Evolutionary conservation across 192 early-diverging fungal genomes (phyloP), one percentile per base, ranked within the genome.

Genomic region (Coemansia sp.): DNA sequence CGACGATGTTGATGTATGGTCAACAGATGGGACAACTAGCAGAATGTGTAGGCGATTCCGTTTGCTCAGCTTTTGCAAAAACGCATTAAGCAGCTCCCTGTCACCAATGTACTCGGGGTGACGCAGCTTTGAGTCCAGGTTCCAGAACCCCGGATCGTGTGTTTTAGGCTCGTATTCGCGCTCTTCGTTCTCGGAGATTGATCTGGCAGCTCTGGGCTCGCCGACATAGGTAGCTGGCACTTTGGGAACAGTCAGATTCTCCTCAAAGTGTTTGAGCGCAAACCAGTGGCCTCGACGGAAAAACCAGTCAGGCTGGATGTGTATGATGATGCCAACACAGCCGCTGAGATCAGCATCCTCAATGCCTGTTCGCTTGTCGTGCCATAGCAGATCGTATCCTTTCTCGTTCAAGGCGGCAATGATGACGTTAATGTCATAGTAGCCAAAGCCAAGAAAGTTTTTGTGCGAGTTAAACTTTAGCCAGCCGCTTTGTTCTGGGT

Each of bases 341-440:
- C 37, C 48, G 27, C 53, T 56, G 43, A 75, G 62, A 45, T 70
- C 71, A n/a, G 59, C 74, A 23, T 55, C 59, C 14, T 66, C 67
- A 41, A 74, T 68, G 27, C 60, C 57, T 8, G 58, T 61, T 14
- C 74, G 64, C 57, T 66, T 69, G 65, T 82, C 69, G 51, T 77
- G 71, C 81, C 81, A 83, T 24, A 62, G 11, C 5, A 83, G 48
- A 47, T 71, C 72, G 66, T 60, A 71, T 0, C 66, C 66, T 24
- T 72, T 65, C 53, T 74, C 67, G 35, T 72, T 65, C 25, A 83
- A 57, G 10, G 81, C 81, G 8, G 64, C 64, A 1, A 66, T 70
- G 7, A 83, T 62, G 15, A 83, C 81, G 48, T 83, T 83, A 52
- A 83, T 69, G 61, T 83, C 81, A 63, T 83, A 83, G 72, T 78